Percentiles rank a stretch among this genome's conserved stretches.
phyloP scores from a whole-genome alignment of 2,329 filamentous ascomycete genomes.

The Fonsecaea multimorphosa region DNA sequence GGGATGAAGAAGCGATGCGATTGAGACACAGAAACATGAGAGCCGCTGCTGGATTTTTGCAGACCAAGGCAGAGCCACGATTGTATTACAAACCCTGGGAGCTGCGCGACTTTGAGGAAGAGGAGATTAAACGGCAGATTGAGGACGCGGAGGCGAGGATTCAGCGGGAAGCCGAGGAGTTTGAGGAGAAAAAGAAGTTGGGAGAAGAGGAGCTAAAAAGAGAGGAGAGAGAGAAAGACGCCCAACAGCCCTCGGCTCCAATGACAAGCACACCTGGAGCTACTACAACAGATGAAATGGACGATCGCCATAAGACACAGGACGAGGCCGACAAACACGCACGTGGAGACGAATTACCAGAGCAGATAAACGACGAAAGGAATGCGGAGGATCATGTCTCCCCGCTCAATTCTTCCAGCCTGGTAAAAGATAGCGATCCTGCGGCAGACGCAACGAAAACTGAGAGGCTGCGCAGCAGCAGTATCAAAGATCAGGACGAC shows the following conservation, averaged over 20 bases:
- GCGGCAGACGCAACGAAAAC: conserved; percentile 42
- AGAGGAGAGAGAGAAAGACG: not conserved
- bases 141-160: conserved; percentile 68
- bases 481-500: conserved; percentile 63
- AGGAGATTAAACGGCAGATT: conserved; percentile 72
- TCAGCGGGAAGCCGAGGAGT: conserved; percentile 68
- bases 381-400: not conserved
- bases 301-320: not conserved
- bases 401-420: conserved; percentile 26
- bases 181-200: conserved; percentile 56
- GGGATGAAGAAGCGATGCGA: conserved; percentile 67
- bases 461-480: conserved; percentile 30
- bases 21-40: conserved; percentile 74
- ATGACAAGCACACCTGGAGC: not conserved
- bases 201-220: conserved; percentile 7
- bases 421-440: conserved; percentile 44
- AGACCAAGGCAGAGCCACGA: conserved; percentile 72
- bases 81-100: conserved; percentile 91
- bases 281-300: not conserved
- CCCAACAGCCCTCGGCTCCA: not conserved
- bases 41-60: conserved; percentile 73
- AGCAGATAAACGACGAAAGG: not conserved
- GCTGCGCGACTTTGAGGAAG: conserved; percentile 70
- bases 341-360: not conserved
- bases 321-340: not conserved